Conservation (phyloP, 1,284 basidiomycete genomes). For the Sanghuangporus weigelae region DNA sequence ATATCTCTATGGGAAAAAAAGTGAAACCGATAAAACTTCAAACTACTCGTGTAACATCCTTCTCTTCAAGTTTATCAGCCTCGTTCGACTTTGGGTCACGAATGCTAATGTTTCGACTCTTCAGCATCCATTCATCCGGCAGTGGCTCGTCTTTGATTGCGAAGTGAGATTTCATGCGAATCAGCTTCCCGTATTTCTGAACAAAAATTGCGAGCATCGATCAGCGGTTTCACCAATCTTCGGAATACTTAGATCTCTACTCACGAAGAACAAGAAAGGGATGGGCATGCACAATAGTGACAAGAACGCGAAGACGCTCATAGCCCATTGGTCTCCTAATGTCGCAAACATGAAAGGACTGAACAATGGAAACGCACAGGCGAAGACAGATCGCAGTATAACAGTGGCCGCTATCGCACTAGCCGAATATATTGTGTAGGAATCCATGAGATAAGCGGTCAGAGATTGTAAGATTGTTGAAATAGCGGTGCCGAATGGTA, state of each 20-base stretch:
- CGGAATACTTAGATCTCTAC: background rate
- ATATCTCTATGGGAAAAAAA: no score
- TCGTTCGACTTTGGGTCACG: background rate
- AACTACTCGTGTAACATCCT: background rate
- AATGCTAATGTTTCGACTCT: background rate
- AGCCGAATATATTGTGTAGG: slow-evolving; percentile 58
- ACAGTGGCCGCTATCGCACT: slow-evolving; percentile 67
- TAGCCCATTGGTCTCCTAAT: slow-evolving; percentile 63
- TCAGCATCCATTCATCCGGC: background rate
- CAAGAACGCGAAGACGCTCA: slow-evolving; percentile 57
- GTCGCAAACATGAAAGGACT: slow-evolving; percentile 49
- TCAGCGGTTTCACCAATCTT: background rate
- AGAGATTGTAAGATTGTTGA: slow-evolving; percentile 55
- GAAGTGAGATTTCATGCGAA: slow-evolving; percentile 11
- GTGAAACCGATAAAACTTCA: background rate
- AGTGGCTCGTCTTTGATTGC: slow-evolving; percentile 11
- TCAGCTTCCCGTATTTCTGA: slow-evolving; percentile 9
- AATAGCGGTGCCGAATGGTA: slow-evolving; percentile 61
- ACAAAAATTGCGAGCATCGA: background rate
- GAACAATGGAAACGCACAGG: slow-evolving; percentile 60
- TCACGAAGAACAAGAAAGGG: slow-evolving; percentile 37
- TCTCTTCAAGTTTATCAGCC: background rate
- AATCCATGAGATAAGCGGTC: slow-evolving; percentile 62
- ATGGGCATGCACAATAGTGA: slow-evolving; percentile 50
- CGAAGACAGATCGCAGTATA: slow-evolving; percentile 59